These are phyloP conservation scores for Barnettozyma pratensis DNA, from an alignment of 805 yeast species.

Conservation along the genomic window DNA sequence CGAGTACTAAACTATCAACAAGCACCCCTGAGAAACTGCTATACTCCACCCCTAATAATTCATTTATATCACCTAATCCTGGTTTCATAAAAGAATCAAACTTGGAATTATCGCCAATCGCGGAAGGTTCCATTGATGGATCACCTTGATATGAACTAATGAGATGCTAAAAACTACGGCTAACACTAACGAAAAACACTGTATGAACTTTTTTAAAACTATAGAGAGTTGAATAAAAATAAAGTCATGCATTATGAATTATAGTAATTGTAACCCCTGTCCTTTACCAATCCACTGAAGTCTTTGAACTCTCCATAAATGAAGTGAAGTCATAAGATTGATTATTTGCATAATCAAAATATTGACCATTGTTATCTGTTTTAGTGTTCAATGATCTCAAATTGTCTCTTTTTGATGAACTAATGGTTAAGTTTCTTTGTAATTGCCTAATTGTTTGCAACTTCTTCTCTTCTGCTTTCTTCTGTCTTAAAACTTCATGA, in stretches of 20 bases:
- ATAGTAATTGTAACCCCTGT: no score
- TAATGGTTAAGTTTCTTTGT: constrained; percentile 8
- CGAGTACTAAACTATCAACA: not conserved
- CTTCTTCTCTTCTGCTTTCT: constrained; percentile 10
- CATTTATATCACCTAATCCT: constrained; percentile 21
- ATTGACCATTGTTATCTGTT: constrained; percentile 5
- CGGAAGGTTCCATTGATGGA: constrained; percentile 24
- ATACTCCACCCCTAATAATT: constrained; percentile 20
- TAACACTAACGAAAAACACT: not conserved
- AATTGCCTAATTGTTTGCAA: constrained; percentile 9
- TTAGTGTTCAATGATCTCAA: not conserved
- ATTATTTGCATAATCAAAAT: constrained; percentile 19
- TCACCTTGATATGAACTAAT: constrained; percentile 5
- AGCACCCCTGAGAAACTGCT: constrained; percentile 5
- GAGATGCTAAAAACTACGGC: not conserved
- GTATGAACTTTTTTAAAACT: no score
- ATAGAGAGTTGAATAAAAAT: no score
- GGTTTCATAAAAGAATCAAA: constrained; percentile 15
- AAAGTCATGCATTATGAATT: no score
- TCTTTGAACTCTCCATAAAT: constrained; percentile 9
- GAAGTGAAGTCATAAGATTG: constrained; percentile 16
- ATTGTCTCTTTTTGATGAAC: not conserved
- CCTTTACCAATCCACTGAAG: not conserved
- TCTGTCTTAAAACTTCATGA: constrained; percentile 12
- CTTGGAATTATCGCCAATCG: constrained; percentile 23